Evolutionary conservation across 2,329 filamentous ascomycete species (phyloP), one percentile per base, ranked within the genome.

Genomic region (Drechslerella stenobrocha): DNA sequence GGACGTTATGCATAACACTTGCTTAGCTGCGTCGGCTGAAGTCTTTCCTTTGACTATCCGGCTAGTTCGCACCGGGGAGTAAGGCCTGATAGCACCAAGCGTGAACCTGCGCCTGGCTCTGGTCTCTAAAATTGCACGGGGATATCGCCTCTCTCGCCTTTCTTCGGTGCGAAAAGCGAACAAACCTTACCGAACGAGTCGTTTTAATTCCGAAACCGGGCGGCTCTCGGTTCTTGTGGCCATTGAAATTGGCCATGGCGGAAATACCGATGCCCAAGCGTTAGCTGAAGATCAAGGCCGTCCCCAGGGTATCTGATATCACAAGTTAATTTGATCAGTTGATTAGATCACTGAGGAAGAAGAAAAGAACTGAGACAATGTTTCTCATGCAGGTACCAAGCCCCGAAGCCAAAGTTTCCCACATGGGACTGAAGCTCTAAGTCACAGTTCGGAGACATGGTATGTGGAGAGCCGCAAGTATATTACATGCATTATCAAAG

Each of bases 321-420:
- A 20, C 18, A 42, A 20, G 4, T 20, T 18, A 42, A 5, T 18
- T 18, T 42, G 13, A 9, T 13, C 37, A 18, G 18, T 18, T 42
- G 9, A 20, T 18, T 18, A 7, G 18, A 42, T 42, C 15, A 20
- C 44, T 34, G 28, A 30, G 11, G 28, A 59, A 58, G 42, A 66
- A 42, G 37, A 20, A 42, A 45, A 37, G 50, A 58, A 18, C 22
- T 66, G 48, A 66, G 61, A 66, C 53, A 58, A 20, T 59, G 30
- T 59, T 55, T 66, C 48, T 47, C 30, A 58, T 66, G 61, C 61
- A 66, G 61, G 61, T 66, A 66, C 60, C 58, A 52, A 48, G 30
- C 40, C 37, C 37, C 18, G 3, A 42, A 42, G 37, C 37, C 37
- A 42, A 18, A 18, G 18, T n/a, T 48, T 58, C 53, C 26, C 48